These are phyloP conservation scores for Verticillium nonalfalfae DNA, from an alignment of 2,329 filamentous ascomycete genomes.

Conservation along the genomic window DNA sequence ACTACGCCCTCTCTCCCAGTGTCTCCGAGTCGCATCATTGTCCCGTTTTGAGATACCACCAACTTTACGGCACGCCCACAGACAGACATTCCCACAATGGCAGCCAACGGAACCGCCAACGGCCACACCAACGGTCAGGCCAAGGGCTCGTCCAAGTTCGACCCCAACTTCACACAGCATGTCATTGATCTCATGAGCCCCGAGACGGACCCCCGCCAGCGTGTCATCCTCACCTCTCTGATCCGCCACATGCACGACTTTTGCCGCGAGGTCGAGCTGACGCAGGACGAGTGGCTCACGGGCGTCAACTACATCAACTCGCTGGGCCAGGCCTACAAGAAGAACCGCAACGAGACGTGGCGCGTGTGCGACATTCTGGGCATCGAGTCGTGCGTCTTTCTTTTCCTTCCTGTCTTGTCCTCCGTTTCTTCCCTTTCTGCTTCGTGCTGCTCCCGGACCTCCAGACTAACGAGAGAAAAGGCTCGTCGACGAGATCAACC, in stretches of 20 bases:
- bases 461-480: conserved; percentile 16
- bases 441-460: too few relatives aligned
- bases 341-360: conserved; percentile 67
- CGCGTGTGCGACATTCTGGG: conserved; percentile 68
- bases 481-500: conserved; percentile 76
- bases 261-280: conserved; percentile 71
- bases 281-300: conserved; percentile 71
- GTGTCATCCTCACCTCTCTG: conserved; percentile 60
- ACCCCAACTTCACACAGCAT: conserved; percentile 54
- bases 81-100: not conserved
- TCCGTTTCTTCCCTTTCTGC: too few relatives aligned
- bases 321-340: conserved; percentile 62
- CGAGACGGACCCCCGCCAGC: conserved; percentile 60
- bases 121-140: not conserved
- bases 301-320: conserved; percentile 54
- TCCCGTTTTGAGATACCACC: not conserved
- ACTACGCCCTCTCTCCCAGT: not conserved
- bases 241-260: conserved; percentile 78
- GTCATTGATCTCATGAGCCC: conserved; percentile 72
- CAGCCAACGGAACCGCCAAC: not conserved
- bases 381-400: conserved; percentile 53
- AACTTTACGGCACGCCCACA: not conserved
- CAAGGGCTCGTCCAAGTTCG: not conserved
- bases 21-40: not conserved
- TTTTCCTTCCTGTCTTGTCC: too few relatives aligned